Evolutionary conservation across 805 yeast species (phyloP), one percentile per base, ranked within the genome.

Genomic region (Yarrowia phangngaensis): DNA sequence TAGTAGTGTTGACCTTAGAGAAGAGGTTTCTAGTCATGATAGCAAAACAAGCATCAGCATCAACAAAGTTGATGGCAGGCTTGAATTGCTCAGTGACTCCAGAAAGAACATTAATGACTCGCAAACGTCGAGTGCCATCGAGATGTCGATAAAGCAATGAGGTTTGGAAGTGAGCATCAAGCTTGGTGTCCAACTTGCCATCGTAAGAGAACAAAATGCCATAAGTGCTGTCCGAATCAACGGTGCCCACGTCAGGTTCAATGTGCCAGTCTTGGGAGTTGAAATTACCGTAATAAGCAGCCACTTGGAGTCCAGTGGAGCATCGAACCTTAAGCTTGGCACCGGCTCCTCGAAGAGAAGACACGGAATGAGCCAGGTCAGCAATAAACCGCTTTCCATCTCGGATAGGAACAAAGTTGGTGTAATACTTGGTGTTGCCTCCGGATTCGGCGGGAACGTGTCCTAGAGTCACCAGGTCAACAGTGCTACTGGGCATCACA

Each of bases 101-200:
- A 36, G 85, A 77, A n/a, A 83, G 82, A 51, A 79, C 69, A 60
- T 92, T 92, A 40, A 84, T 75, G n/a, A 88, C 88, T 54, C 98
- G 74, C 12, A 92, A 90, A 57, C 85, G 82, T 55, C 97, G 71
- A 7, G 72, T 66, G 16, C 98, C 98, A 38, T 72, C 72, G 2
- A 72, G 60, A 36, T 87, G 84, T 0, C 97, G 89, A 62, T 88
- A 90, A 50, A 92, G 68, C 20, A 92, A 56, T 0, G 97, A 97
- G 1, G 85, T 83, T 66, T 92, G 98, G 70, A 90, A 86, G 63
- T 87, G 92, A 16, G 86, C 84, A 63, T 88, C 96, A 28, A 74
- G 71, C 53, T 78, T 78, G 2, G 83, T 70, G 51, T 80, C 76
- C 24, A 87, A 69, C 53, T 78, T 78, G 3, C 87, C 87, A 60